These are phyloP conservation scores for Coemansia sp. DNA, from an alignment of 192 early-diverging fungal genomes.

Conservation along the genomic window DNA sequence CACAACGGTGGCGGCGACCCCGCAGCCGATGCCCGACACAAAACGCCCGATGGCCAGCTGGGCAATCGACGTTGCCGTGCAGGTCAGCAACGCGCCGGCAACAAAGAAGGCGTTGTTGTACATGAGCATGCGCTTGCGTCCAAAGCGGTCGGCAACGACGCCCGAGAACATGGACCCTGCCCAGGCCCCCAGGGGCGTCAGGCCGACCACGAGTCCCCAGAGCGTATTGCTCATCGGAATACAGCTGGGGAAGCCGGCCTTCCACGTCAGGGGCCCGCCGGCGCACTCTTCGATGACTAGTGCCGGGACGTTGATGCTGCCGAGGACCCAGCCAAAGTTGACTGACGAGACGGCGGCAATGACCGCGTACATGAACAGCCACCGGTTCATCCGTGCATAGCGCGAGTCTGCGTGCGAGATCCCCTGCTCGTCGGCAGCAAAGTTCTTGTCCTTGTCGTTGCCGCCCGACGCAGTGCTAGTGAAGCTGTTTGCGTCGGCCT, in stretches of 20 bases:
- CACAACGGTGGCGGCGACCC: slow-evolving; percentile 66
- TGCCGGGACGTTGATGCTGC: slow-evolving; percentile 52
- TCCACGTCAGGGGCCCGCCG: slow-evolving; percentile 34
- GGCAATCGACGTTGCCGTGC: slow-evolving; percentile 48
- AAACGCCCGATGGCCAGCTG: slow-evolving; percentile 63
- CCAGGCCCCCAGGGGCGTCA: slow-evolving; percentile 65
- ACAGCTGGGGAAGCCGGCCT: slow-evolving; percentile 53
- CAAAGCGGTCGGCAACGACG: slow-evolving; percentile 57
- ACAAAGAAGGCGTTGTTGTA: slow-evolving; percentile 61
- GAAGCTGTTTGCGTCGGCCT: slow-evolving; percentile 12
- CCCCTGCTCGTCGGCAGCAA: slow-evolving; percentile 18
- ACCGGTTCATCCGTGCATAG: slow-evolving; percentile 16
- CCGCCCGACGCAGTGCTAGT: slow-evolving; percentile 11
- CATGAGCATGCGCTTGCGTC: slow-evolving; percentile 63
- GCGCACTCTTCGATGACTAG: slow-evolving; percentile 50
- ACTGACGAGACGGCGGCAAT: slow-evolving; percentile 40
- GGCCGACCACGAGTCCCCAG: slow-evolving; percentile 54
- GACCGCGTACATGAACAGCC: slow-evolving; percentile 27
- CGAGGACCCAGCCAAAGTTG: slow-evolving; percentile 50
- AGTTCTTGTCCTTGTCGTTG: slow-evolving; percentile 1
- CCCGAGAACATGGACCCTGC: slow-evolving; percentile 68
- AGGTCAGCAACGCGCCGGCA: slow-evolving; percentile 57
- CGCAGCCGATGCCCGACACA: slow-evolving; percentile 70
- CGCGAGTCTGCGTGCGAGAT: slow-evolving; percentile 29
- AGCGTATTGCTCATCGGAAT: slow-evolving; percentile 63